Conservation (phyloP, 2,329 filamentous ascomycete species). For the Beauveria sp. region DNA sequence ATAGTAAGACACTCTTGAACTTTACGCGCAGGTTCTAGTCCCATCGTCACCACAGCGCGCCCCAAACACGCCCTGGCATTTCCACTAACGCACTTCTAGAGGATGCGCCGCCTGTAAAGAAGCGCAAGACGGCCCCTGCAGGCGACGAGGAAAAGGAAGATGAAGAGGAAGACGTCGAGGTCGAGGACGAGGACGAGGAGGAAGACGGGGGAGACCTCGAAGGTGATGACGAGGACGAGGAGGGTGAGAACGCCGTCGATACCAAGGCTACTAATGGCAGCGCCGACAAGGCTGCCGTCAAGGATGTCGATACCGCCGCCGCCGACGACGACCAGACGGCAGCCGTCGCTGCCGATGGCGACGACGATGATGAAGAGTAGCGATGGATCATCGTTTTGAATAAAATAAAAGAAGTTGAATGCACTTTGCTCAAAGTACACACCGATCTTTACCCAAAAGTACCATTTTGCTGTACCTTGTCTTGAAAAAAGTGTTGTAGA, state of each 20-base stretch:
- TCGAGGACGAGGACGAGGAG: conserved; percentile 14
- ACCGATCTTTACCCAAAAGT: background rate
- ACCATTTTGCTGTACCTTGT: no score
- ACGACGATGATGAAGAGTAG: background rate
- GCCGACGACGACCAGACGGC: conserved; percentile 22
- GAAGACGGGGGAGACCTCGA: conserved; percentile 12
- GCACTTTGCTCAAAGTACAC: background rate
- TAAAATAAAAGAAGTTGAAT: background rate
- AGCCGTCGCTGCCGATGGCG: background rate
- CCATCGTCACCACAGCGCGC: background rate
- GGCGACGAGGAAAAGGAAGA: conserved; percentile 27
- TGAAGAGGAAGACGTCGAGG: conserved; percentile 18
- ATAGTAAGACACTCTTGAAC: conserved; percentile 20
- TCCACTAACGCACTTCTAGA: conserved; percentile 17
- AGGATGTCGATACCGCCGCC: conserved; percentile 20
- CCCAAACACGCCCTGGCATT: background rate
- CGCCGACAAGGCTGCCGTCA: conserved; percentile 21
- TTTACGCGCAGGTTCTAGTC: background rate
- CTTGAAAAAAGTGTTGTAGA: background rate
- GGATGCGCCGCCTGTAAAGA: conserved; percentile 41
- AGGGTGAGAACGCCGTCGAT: conserved; percentile 18
- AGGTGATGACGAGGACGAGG: conserved; percentile 20
- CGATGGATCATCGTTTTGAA: background rate
- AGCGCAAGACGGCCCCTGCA: conserved; percentile 38
- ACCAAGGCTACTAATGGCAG: background rate